Base-by-base conservation (phyloP, 2,329 filamentous ascomycete species). In the Colletotrichum scovillei region DNA sequence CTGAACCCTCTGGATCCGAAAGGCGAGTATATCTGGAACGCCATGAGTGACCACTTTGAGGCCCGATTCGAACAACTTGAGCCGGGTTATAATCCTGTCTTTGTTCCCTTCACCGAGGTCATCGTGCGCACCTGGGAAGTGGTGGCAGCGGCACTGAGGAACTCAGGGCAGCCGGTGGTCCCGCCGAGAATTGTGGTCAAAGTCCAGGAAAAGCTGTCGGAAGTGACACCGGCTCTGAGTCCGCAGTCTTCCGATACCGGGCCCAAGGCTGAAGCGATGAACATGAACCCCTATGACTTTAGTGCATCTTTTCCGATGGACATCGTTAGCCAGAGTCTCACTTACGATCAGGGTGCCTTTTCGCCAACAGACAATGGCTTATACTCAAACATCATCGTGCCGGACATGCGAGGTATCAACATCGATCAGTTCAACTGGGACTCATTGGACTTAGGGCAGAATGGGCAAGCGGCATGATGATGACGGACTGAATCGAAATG, bases 21-120 rank as follows among this genome's bases (percentile, higher is more conserved):
- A 5, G 80, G 78, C 5, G 77, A 77, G 6, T 76, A 74, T 5
- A 80, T 80, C 3, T 85, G 83, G 82, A 75, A 78, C 3, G 75
- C 76, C 6, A 79, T 84, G 75, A 76, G 74, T 56, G 77, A 77
- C 5, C 81, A 82, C 68, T 81, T 49, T 5, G 42, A 49, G 19
- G 42, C 42, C n/a, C 42, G 42, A 8, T 49, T 49, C 19, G 42
- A 49, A 8, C 19, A 49, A 9, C 42, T 49, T 19, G 19, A n/a
- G 42, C 42, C 42, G 8, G 42, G 42, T 8, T 49, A 49, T 49
- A n/a, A n/a, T 19, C 42, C 42, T 9, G 42, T 49, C 42, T 49
- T 49, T 49, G 19, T 49, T 19, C 42, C 42, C 1, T 49, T 49
- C 42, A 49, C 19, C 3, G 42, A 49, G 42, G 42, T 49, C 42